These are phyloP conservation scores for Erigeron philadelphicus DNA, from an alignment of 140 eudicot species.

Conservation along the genomic window DNA sequence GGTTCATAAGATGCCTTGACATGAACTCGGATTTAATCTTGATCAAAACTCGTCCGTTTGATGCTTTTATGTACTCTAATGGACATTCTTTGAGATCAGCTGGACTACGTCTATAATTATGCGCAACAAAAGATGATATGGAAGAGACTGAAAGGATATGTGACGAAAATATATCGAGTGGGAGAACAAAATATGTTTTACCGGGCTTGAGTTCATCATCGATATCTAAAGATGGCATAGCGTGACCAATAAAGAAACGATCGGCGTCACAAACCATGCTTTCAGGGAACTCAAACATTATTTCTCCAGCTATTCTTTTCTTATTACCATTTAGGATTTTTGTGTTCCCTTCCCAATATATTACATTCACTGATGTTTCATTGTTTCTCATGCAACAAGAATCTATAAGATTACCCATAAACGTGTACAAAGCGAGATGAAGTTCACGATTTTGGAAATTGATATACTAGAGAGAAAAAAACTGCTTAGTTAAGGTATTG, in stretches of 20 bases:
- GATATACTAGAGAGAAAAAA: neutral
- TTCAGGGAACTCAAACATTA: conserved; percentile 81
- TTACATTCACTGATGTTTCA: conserved; percentile 32
- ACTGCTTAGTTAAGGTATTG: neutral
- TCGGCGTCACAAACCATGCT: conserved; percentile 62
- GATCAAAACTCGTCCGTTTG: conserved; percentile 57
- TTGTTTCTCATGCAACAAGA: conserved; percentile 24
- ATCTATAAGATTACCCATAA: conserved; percentile 41
- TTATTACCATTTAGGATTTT: conserved; percentile 35
- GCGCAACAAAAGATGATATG: conserved; percentile 31
- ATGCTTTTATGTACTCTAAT: conserved; percentile 54
- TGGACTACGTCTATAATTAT: conserved; percentile 5
- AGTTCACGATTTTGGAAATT: neutral
- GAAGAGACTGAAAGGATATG: conserved; percentile 48
- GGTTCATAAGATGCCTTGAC: conserved; percentile 27
- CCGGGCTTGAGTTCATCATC: conserved; percentile 43
- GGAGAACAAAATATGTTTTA: conserved; percentile 62
- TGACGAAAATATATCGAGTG: conserved; percentile 44
- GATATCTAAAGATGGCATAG: conserved; percentile 43
- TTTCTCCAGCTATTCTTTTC: conserved; percentile 58
- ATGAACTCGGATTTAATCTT: conserved; percentile 59
- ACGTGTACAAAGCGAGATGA: neutral
- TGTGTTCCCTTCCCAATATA: conserved; percentile 53
- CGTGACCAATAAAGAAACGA: conserved; percentile 58
- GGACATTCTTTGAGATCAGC: conserved; percentile 38